phyloP scores from a whole-genome alignment of 2,329 filamentous ascomycete species.

The Aspergillus sergii region DNA sequence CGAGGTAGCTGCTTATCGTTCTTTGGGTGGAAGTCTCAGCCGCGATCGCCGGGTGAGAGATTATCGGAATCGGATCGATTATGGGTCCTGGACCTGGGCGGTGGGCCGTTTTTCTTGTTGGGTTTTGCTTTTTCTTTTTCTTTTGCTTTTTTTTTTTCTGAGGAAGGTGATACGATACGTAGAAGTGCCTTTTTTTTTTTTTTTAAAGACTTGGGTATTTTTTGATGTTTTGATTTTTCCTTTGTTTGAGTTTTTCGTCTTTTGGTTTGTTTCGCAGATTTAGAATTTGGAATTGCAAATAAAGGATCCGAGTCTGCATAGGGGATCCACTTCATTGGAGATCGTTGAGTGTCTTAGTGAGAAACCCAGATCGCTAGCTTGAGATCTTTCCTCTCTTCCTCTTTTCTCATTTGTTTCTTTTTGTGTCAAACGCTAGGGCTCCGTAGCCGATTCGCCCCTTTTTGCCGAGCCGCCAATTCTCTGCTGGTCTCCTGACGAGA shows the following conservation, averaged over 20 bases:
- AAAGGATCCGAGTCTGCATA: background rate
- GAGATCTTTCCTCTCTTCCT: background rate
- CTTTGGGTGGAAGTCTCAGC: slow-evolving; percentile 3
- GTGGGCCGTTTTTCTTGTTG: background rate
- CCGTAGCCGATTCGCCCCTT: background rate
- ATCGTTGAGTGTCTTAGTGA: background rate
- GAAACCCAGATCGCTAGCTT: background rate
- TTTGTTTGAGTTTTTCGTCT: background rate
- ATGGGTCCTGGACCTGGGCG: background rate
- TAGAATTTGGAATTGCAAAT: background rate
- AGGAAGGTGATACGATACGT: background rate
- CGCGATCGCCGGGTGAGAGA: slow-evolving; percentile 15
- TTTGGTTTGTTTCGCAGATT: background rate
- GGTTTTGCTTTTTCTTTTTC: background rate
- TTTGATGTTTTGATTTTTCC: background rate
- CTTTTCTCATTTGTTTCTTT: background rate
- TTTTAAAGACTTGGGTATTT: no score
- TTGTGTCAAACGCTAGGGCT: background rate
- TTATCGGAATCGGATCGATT: slow-evolving; percentile 5
- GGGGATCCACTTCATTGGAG: background rate
- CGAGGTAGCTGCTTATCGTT: background rate
- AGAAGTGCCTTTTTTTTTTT: background rate
- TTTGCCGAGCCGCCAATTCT: background rate
- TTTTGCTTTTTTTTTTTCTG: background rate
- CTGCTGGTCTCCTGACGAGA: background rate